Percentiles rank a stretch among this genome's conserved stretches.
phyloP scores from a whole-genome alignment of 257 asterid species.

The Solanum chmielewskii region DNA sequence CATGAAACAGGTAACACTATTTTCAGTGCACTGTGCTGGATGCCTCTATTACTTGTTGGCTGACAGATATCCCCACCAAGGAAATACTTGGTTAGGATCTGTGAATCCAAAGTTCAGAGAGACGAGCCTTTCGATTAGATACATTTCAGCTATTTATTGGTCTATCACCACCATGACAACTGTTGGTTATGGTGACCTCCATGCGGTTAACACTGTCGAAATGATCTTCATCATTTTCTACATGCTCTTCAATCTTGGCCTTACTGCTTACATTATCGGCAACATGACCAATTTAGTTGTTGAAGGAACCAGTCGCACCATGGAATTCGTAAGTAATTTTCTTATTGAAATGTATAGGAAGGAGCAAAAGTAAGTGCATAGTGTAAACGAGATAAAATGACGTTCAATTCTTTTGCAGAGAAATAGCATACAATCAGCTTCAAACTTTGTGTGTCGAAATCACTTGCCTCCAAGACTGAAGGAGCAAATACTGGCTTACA shows the following conservation, averaged over 20 bases:
- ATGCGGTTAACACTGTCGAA: conserved; percentile 70
- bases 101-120: conserved; percentile 35
- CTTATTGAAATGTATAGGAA: neutral
- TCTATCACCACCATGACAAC: conserved; percentile 89
- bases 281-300: conserved; percentile 95
- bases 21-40: conserved; percentile 83
- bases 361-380: neutral
- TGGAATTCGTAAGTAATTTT: conserved; percentile 68
- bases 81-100: conserved; percentile 74
- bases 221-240: conserved; percentile 68
- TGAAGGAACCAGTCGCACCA: conserved; percentile 85
- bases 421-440: conserved; percentile 76
- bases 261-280: conserved; percentile 91
- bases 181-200: conserved; percentile 91
- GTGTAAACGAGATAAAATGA: neutral
- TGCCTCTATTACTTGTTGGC: conserved; percentile 72
- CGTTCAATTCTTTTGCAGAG: conserved; percentile 28
- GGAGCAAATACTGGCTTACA: conserved; percentile 76
- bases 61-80: conserved; percentile 51
- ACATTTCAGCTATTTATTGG: conserved; percentile 80
- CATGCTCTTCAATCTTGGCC: conserved; percentile 79
- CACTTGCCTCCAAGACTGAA: conserved; percentile 66
- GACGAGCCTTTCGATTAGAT: conserved; percentile 41
- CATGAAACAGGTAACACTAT: conserved; percentile 49
- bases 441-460: conserved; percentile 66